Evolutionary conservation across 2,329 filamentous ascomycete genomes (phyloP), one percentile per base, ranked within the genome.

Genomic region (Alternaria triticimaculans): DNA sequence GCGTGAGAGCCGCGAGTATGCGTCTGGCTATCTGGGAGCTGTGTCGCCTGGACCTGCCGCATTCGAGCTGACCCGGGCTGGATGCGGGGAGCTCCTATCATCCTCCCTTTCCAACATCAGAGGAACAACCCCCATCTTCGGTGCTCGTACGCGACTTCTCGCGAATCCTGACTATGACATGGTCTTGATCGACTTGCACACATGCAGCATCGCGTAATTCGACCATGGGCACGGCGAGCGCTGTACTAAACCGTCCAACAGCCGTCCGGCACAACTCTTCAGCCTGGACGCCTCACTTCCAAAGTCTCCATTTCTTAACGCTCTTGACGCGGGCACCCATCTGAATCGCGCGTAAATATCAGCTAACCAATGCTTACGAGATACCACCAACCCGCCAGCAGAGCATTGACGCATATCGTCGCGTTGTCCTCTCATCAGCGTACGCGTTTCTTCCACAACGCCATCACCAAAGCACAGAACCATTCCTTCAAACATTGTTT

Each of bases 381-480:
- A 11, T 33, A 48, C 26, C 43, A 9, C 58, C 41, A 58, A 41
- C 55, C 68, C 45, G 51, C 57, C 55, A 55, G 26, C 50, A 60
- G 18, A 64, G 72, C 71, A 74, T 73, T 62, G 68, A 69, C 65
- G 50, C 57, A 50, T 59, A 21, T 54, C 41, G 63, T 65, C 48
- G 66, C 65, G 54, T 60, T 57, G 61, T 62, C 71, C 66, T 74
- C 62, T 72, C 69, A 74, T 74, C 64, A 59, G n/a, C 25, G 45
- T 26, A 49, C 53, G 49, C 46, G 68, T 73, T 61, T 58, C 68
- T 74, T 65, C 62, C 70, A 63, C 72, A 76, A 73, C 73, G 63
- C 67, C 67, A 66, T 58, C 63, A 66, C 57, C 61, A 53, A 60
- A 58, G 50, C 60, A 63, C 61, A 55, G 59, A 68, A 63, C 46